Conservation (phyloP, 345 rosid species). For the Gossypium stocksii region DNA sequence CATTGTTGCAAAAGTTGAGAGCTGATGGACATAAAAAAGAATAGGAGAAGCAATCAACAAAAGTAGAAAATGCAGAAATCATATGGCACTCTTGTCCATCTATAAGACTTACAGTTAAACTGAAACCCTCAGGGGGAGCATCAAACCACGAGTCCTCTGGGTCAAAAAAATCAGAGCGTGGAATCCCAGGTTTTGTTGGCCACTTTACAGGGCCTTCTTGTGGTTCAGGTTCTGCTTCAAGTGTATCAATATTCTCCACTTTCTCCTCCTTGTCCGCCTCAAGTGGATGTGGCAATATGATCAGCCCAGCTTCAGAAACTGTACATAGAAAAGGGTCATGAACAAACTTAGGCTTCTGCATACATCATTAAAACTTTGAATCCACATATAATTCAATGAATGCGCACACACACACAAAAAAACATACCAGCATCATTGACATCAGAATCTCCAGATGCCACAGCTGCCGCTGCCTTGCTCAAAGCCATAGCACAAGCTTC, state of each 20-base stretch:
- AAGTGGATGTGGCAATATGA: constrained; percentile 48
- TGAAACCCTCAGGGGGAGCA: constrained; percentile 78
- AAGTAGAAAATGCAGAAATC: neutral
- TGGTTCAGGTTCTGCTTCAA: constrained; percentile 45
- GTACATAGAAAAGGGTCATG: constrained; percentile 13
- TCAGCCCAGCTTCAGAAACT: constrained; percentile 66
- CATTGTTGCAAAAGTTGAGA: constrained; percentile 84
- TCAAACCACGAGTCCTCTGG: constrained; percentile 85
- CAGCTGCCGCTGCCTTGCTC: constrained; percentile 73
- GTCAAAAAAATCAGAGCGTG: constrained; percentile 53
- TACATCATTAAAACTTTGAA: constrained; percentile 6
- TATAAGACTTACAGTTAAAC: constrained; percentile 50
- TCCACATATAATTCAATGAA: neutral
- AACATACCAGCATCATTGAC: constrained; percentile 52
- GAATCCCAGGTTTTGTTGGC: constrained; percentile 63
- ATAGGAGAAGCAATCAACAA: neutral
- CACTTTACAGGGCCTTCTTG: constrained; percentile 48
- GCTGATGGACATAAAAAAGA: constrained; percentile 28
- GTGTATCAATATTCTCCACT: constrained; percentile 23
- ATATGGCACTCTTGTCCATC: neutral
- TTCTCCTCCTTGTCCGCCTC: constrained; percentile 32
- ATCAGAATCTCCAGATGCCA: constrained; percentile 54
- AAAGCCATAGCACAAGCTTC: constrained; percentile 76
- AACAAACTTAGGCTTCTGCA: neutral
- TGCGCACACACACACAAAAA: neutral